Evolutionary conservation across 1,284 basidiomycete species (phyloP), one percentile per base, ranked within the genome.

Genomic region (Sporisorium graminicola): DNA sequence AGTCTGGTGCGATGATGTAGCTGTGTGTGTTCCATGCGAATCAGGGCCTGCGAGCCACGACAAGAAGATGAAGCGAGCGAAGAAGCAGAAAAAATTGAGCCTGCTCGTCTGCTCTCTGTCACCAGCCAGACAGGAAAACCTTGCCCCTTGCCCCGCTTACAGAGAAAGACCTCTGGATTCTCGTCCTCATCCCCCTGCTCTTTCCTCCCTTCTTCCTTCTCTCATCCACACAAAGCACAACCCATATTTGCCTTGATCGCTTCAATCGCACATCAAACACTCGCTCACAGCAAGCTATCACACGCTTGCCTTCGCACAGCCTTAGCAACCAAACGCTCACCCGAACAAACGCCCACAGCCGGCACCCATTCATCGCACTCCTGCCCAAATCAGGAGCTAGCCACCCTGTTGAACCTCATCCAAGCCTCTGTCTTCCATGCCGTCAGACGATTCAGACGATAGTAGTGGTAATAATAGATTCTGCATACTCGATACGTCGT

Each of bases 391-490:
- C 65, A 75, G 74, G 74, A 76, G 74, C 61, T 64, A 68, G 70
- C 74, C 62, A 77, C 60, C 74, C 70, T 77, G 70, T 74, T 70
- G 58, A 50, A 73, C 65, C 31, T 67, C 62, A 52, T 51, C 70
- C 59, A 37, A 43, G 29, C 55, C 65, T 57, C 70, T 68, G 61
- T 63, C 71, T 77, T 73, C 70, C 71, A 77, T 77, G 75, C 75
- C 75, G 53, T 77, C 71, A 77, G 75, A 77, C 66, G 75, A 77
- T 64, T 77, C 75, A 58, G 75, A 77, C 75, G 75, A 77, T 74
- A 77, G 62, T 73, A 77, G 75, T 70, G 70, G 75, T 74, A 77
- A 77, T 77, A 74, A 65, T 70, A 42, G 65, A 24, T 59, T 31
- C 46, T 63, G 43, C 56, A 67, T 64, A 69, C 58, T 40, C 52